A percentile compares a stretch with the other conserved stretches of the same genome.
Conservation (phyloP, 108 stramenopile species). For the Poteriospumella lacustris region DNA sequence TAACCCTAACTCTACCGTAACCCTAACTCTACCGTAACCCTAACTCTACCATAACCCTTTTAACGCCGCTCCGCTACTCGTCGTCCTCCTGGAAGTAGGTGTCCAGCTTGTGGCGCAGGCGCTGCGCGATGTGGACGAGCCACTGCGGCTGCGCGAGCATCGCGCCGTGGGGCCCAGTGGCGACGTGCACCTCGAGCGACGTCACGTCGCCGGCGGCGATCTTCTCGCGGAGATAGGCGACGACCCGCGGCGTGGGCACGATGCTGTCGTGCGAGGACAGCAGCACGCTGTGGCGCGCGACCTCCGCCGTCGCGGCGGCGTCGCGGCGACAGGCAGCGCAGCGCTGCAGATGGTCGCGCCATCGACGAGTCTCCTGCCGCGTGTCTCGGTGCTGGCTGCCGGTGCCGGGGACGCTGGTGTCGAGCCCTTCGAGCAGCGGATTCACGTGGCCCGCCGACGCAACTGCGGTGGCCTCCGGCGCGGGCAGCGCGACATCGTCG, state of each 20-base stretch:
- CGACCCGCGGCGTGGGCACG: not conserved
- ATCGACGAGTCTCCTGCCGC: not conserved
- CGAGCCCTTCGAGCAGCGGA: not conserved
- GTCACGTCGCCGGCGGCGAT: not conserved
- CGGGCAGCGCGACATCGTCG: too few species aligned
- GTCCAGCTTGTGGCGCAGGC: too few species aligned
- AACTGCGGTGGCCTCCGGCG: not conserved
- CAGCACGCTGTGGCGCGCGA: not conserved
- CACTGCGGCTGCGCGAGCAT: not conserved
- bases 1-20: too few species aligned
- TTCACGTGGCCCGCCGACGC: not conserved
- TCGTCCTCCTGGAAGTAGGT: too few species aligned
- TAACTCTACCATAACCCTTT: too few species aligned
- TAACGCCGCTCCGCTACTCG: too few species aligned
- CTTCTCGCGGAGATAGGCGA: not conserved
- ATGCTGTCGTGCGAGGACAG: not conserved
- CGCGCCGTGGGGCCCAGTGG: not conserved
- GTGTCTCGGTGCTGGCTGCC: not conserved
- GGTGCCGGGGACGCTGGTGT: not conserved
- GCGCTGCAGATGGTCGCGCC: not conserved
- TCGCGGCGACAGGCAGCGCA: not conserved
- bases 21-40: too few species aligned
- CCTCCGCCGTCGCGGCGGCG: not conserved
- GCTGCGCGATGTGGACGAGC: not conserved
- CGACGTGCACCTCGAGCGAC: not conserved